These are phyloP conservation scores for Globisporangium barbulae DNA, from an alignment of 352 stramenopile species.

Conservation along the genomic window DNA sequence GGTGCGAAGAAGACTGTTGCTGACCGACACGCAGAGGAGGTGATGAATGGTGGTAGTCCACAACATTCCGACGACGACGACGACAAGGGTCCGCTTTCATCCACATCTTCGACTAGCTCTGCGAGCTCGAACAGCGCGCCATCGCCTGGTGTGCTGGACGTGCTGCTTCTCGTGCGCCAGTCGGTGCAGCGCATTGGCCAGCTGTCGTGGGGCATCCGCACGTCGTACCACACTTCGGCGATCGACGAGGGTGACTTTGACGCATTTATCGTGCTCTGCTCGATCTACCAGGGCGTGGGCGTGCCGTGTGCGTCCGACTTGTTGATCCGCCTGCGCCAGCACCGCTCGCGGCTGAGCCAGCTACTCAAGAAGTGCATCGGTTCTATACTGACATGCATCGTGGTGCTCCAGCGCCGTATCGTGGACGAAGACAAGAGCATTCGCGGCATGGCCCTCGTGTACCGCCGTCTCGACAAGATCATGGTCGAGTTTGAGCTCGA, in stretches of 20 bases:
- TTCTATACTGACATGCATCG: constrained; percentile 63
- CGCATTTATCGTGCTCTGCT: constrained; percentile 81
- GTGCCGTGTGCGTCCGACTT: constrained; percentile 68
- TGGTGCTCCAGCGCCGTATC: constrained; percentile 73
- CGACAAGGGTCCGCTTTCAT: constrained; percentile 53
- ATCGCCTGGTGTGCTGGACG: constrained; percentile 65
- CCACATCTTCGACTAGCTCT: constrained; percentile 51
- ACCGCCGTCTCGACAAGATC: constrained; percentile 58
- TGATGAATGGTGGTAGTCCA: constrained; percentile 27
- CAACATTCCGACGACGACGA: constrained; percentile 73
- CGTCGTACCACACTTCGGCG: constrained; percentile 79
- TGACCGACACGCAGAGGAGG: constrained; percentile 17
- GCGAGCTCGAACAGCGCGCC: constrained; percentile 48
- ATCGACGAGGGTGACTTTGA: constrained; percentile 85
- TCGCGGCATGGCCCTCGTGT: constrained; percentile 68
- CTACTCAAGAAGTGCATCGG: constrained; percentile 72
- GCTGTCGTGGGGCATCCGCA: constrained; percentile 78
- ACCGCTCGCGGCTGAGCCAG: constrained; percentile 64
- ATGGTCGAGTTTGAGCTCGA: constrained; percentile 65
- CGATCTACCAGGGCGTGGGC: constrained; percentile 70
- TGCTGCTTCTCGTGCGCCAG: constrained; percentile 75
- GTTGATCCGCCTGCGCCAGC: constrained; percentile 65
- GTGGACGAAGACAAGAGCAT: constrained; percentile 79
- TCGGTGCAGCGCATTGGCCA: constrained; percentile 84
- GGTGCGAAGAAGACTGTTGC: constrained; percentile 39